These are phyloP conservation scores for Polytrichum commune DNA, from an alignment of 225 moss, liverwort and hornwort genomes.

Conservation along the genomic window DNA sequence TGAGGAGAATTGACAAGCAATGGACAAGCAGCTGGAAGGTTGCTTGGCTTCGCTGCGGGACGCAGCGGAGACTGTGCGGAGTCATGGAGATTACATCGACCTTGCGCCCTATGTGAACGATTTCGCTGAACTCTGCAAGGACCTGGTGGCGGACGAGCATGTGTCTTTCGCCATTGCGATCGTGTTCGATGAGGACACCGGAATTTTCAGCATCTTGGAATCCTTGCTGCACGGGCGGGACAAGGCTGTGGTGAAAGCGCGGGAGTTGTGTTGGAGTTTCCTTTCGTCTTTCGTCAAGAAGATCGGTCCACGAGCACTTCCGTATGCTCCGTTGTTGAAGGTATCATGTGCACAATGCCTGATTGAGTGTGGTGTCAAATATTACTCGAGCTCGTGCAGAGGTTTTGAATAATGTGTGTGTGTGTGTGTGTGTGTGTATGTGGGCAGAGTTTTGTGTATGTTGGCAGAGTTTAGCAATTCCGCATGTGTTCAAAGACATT, in stretches of 20 bases:
- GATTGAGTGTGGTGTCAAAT: too few relatives aligned
- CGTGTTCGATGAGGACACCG: conserved; percentile 71
- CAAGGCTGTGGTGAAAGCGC: conserved; percentile 55
- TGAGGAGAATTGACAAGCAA: conserved; percentile 11
- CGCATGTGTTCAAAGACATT: not conserved
- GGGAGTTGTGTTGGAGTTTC: conserved; percentile 67
- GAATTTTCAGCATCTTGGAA: conserved; percentile 64
- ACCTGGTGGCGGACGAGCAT: conserved; percentile 61
- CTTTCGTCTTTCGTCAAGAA: conserved; percentile 57
- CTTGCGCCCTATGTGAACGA: conserved; percentile 56
- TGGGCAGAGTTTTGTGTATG: not conserved
- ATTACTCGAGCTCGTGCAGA: not conserved
- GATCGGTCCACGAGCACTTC: conserved; percentile 64
- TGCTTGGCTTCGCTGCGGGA: conserved; percentile 63
- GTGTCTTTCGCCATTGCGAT: conserved; percentile 69
- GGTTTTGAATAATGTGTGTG: not conserved
- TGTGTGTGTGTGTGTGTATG: not conserved
- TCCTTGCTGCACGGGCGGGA: conserved; percentile 53
- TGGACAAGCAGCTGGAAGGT: conserved; percentile 74
- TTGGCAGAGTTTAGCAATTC: not conserved
- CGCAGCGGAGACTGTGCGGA: conserved; percentile 59
- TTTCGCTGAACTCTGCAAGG: conserved; percentile 61
- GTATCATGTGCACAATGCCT: conserved; percentile 14
- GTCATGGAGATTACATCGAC: conserved; percentile 48
- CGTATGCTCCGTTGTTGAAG: conserved; percentile 69